Base-by-base conservation (phyloP, 1,139 yeast genomes). In the Kodamaea derodonti region DNA sequence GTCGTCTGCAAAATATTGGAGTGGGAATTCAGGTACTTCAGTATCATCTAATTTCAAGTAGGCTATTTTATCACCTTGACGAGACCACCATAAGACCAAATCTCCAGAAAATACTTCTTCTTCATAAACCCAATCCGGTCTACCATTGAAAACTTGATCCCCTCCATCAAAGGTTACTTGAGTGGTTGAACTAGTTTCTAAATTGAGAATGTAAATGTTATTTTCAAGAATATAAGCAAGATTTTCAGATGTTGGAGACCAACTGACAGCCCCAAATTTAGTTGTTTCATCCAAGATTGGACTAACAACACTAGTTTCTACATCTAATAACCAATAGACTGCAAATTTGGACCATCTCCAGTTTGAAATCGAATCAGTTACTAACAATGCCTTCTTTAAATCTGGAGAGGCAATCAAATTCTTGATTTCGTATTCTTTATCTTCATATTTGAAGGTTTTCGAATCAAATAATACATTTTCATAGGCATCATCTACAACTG, bases 101-200 rank as follows among this genome's bases (percentile, higher is more conserved):
- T 75, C 80, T 27, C 65, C 50, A 14, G 63, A 69, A 39, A 65
- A 72, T 3, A 76, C 80, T 45, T 76, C 82, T 46, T 76, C 82
- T 49, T 76, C 82, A 43, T 76, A 76, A 8, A 76, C 80, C 82
- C 82, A 76, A 47, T 76, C 81, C 1, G 81, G 79, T 37, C 69
- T 69, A 15, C 81, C 82, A 42, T 76, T 65, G 48, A 75, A 74
- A 3, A 75, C 57, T 33, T 73, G 64, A 3, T 53, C 60, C 18
- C 70, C 60, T 2, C 81, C 82, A 46, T 76, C 82, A 35, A 37
- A 45, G 1, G 81, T 75, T 4, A 75, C 57, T 39, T 65, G 70
- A 1, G 49, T 47, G n/a, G 53, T 46, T 6, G 15, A 17, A 10
- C 35, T 40, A 9, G 39, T 35, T 1, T 23, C 37, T 22, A 63